Percentiles rank a stretch among this genome's conserved stretches.
These are phyloP conservation scores for Warburgia ugandensis DNA, from an alignment of 164 flowering plant species.

Conservation along the genomic window DNA sequence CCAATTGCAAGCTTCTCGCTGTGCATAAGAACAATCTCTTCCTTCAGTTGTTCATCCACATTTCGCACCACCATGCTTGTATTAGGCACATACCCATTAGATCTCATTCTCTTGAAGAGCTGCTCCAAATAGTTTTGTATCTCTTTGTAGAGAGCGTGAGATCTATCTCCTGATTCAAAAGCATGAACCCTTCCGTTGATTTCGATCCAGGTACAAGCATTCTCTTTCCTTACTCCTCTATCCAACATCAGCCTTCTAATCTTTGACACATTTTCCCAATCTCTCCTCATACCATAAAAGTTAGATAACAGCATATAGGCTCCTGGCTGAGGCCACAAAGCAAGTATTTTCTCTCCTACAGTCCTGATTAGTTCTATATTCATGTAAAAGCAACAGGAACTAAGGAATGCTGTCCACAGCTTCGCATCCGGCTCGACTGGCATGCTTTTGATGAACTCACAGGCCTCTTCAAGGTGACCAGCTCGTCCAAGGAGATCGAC, in stretches of 20 bases:
- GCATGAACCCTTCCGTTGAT: conserved; percentile 29
- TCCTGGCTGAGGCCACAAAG: conserved; percentile 28
- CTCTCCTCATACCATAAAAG: conserved; percentile 30
- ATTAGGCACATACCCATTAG: conserved; percentile 26
- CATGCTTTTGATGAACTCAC: conserved; percentile 26
- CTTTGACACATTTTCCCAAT: conserved; percentile 27
- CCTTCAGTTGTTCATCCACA: conserved; percentile 30
- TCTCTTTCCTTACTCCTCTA: conserved; percentile 40
- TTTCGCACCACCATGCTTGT: conserved; percentile 31
- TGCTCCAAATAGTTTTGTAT: conserved; percentile 20
- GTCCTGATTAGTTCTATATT: conserved; percentile 22
- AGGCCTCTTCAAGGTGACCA: conserved; percentile 27
- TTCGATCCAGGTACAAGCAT: conserved; percentile 41
- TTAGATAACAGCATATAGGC: conserved; percentile 38
- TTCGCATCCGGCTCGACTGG: conserved; percentile 37
- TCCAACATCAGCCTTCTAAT: conserved; percentile 34
- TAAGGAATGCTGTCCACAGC: conserved; percentile 36
- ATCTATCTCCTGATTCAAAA: conserved; percentile 41
- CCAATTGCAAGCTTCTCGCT: conserved; percentile 41
- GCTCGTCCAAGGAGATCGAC: conserved; percentile 35
- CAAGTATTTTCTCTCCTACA: conserved; percentile 28
- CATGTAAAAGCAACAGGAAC: conserved; percentile 31
- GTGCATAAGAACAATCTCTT: conserved; percentile 32
- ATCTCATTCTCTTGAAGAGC: conserved; percentile 27
- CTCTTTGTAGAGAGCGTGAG: conserved; percentile 26